These are phyloP conservation scores for Angomonas ambiguus DNA, from an alignment of 208 protist genomes.

Conservation along the genomic window DNA sequence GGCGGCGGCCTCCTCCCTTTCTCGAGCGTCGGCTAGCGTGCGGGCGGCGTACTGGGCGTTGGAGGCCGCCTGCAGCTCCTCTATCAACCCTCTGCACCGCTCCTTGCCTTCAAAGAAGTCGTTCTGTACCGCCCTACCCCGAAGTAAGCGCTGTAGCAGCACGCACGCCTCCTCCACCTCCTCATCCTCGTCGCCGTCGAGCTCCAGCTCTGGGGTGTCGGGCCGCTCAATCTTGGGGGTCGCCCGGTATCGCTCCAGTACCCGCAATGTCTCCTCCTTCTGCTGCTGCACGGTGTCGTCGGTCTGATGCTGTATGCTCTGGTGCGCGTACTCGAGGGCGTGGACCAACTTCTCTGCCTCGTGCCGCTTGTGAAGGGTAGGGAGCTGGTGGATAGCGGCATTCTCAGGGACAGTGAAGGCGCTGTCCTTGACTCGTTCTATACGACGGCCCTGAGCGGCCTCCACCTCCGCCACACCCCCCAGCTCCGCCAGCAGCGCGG, in stretches of 20 bases:
- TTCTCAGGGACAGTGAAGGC: conserved; percentile 69
- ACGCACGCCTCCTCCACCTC: conserved; percentile 80
- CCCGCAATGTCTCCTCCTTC: conserved; percentile 23
- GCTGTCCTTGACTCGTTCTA: conserved; percentile 36
- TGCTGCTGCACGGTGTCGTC: background rate
- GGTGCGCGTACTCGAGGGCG: conserved; percentile 73
- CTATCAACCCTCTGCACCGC: conserved; percentile 88
- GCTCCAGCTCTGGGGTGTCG: conserved; percentile 83
- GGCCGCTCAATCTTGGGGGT: conserved; percentile 85
- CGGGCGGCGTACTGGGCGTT: conserved; percentile 75
- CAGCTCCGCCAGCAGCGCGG: conserved; percentile 52
- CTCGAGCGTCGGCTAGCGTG: conserved; percentile 27
- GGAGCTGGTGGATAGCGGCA: conserved; percentile 53
- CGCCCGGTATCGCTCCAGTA: conserved; percentile 84
- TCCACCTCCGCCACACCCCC: conserved; percentile 70
- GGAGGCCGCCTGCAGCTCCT: conserved; percentile 88
- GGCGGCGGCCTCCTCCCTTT: conserved; percentile 27
- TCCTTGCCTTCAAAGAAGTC: conserved; percentile 94
- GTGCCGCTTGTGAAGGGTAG: conserved; percentile 75
- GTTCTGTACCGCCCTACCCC: conserved; percentile 90
- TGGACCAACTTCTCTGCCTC: conserved; percentile 78
- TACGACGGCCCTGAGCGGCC: conserved; percentile 25
- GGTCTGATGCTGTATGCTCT: conserved; percentile 40
- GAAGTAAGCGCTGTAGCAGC: conserved; percentile 87
- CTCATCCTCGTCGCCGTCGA: conserved; percentile 81